Percentiles rank a stretch among this genome's conserved stretches.
phyloP scores from a whole-genome alignment of 2,329 filamentous ascomycete genomes.

The Anisogramma anomala region DNA sequence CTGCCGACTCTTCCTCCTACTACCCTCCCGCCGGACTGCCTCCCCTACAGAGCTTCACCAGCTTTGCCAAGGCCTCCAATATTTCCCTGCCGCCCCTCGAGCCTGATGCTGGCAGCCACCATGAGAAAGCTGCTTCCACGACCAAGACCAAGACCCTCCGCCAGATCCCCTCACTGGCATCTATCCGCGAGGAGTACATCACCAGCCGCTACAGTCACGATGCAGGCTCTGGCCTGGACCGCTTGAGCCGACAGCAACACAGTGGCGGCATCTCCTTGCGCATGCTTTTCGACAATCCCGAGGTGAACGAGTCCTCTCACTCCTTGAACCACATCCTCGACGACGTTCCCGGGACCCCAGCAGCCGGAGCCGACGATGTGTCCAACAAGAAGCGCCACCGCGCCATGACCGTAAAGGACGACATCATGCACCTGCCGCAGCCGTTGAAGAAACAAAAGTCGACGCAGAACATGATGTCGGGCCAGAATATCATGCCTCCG shows the following conservation, averaged over 20 bases:
- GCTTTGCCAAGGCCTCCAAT: constrained; percentile 32
- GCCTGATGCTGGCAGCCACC: constrained; percentile 32
- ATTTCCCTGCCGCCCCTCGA: constrained; percentile 42
- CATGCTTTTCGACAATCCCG: constrained; percentile 29
- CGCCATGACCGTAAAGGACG: constrained; percentile 40
- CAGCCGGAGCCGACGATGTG: constrained; percentile 22
- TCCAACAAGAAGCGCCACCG: constrained; percentile 44
- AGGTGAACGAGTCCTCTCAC: constrained; percentile 29
- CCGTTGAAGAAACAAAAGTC: constrained; percentile 55
- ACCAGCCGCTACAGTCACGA: constrained; percentile 7
- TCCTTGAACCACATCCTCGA: constrained; percentile 36
- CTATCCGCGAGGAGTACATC: constrained; percentile 14
- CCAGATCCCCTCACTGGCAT: constrained; percentile 19
- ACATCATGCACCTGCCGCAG: constrained; percentile 52
- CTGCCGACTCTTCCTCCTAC: constrained; percentile 14
- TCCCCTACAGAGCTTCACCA: constrained; percentile 35
- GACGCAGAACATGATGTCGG: constrained; percentile 39
- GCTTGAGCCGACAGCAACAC: constrained; percentile 6
- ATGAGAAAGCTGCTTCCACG: constrained; percentile 17
- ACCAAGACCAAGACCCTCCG: constrained; percentile 11
- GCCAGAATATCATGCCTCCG: constrained; percentile 45
- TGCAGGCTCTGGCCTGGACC: neutral
- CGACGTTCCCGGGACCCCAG: constrained; percentile 27
- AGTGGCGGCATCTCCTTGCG: constrained; percentile 23
- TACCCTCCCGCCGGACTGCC: constrained; percentile 41